These are phyloP conservation scores for Cylindricascospora bacillispora DNA, from an alignment of 1,139 yeast genomes.

Conservation along the genomic window DNA sequence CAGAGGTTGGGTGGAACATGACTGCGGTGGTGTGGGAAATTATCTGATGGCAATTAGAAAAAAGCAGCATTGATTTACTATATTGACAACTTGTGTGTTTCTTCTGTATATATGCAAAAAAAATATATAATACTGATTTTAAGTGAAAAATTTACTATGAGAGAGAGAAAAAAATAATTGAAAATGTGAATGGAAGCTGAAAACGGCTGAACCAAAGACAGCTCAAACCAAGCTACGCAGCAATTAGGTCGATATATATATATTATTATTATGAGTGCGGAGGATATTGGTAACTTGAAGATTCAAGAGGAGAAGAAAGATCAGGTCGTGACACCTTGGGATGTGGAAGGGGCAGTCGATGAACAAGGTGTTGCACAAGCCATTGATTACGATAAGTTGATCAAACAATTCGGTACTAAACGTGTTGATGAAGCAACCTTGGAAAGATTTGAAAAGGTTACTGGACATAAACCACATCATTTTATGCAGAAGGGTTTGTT, in stretches of 20 bases:
- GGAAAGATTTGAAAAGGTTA: conserved; percentile 60
- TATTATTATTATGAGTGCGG: too few relatives aligned
- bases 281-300: conserved; percentile 10
- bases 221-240: too few relatives aligned
- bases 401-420: conserved; percentile 78
- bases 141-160: too few relatives aligned
- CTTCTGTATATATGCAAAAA: too few relatives aligned
- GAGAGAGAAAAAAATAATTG: conserved; percentile 2
- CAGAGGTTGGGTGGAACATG: conserved; percentile 70
- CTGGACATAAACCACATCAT: conserved; percentile 91
- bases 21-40: conserved; percentile 55
- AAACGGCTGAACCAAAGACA: too few relatives aligned
- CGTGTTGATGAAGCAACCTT: conserved; percentile 59
- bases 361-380: conserved; percentile 73
- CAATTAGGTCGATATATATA: too few relatives aligned
- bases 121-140: conserved; percentile 1
- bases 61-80: conserved; percentile 5
- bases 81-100: too few relatives aligned
- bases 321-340: conserved; percentile 92
- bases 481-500: conserved; percentile 84
- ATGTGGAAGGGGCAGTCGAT: conserved; percentile 95
- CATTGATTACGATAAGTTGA: conserved; percentile 82
- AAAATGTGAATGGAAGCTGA: conserved; percentile 9
- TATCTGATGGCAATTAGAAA: conserved; percentile 68
- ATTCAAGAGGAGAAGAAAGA: conserved; percentile 27